Evolutionary conservation across 257 asterid genomes (phyloP).

Genomic region (Salvia hispanica): DNA sequence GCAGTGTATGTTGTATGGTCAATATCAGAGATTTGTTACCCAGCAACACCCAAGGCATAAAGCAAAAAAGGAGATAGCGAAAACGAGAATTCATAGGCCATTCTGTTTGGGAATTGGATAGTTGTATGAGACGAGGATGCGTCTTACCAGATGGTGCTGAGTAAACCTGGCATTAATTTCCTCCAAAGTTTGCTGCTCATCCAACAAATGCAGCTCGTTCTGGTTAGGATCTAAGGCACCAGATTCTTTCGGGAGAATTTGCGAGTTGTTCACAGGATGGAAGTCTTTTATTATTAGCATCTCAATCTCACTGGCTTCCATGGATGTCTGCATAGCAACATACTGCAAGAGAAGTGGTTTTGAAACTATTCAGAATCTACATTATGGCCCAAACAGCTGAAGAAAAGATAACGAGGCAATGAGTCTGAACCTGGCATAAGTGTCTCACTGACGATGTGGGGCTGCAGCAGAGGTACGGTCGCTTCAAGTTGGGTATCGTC

Average conservation of each 20-base stretch:
- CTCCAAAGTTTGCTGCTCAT: slow-evolving; percentile 66
- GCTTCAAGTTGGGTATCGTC: slow-evolving; percentile 74
- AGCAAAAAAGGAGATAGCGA: not conserved
- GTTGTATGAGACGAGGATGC: not conserved
- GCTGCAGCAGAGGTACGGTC: slow-evolving; percentile 80
- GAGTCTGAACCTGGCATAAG: slow-evolving; percentile 61
- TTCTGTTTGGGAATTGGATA: not conserved
- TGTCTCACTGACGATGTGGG: slow-evolving; percentile 63
- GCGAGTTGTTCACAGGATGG: slow-evolving; percentile 37
- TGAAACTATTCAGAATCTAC: slow-evolving; percentile 19
- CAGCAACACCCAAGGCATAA: not conserved
- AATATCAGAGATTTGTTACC: not conserved
- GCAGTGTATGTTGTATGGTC: not conserved
- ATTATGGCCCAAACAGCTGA: not conserved
- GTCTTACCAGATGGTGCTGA: slow-evolving; percentile 70
- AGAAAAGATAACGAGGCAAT: slow-evolving; percentile 16
- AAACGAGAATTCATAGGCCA: not conserved
- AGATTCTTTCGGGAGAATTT: slow-evolving; percentile 34
- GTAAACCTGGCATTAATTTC: slow-evolving; percentile 58
- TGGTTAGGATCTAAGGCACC: slow-evolving; percentile 45
- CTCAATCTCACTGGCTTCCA: slow-evolving; percentile 66
- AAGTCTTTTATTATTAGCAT: slow-evolving; percentile 55
- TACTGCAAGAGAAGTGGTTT: slow-evolving; percentile 52
- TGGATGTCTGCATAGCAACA: slow-evolving; percentile 78
- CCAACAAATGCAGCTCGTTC: slow-evolving; percentile 46